Percentiles rank a stretch among this genome's conserved stretches.
Evolutionary conservation across 2,329 filamentous ascomycete genomes (phyloP).

Genomic region (Talaromyces sp.): DNA sequence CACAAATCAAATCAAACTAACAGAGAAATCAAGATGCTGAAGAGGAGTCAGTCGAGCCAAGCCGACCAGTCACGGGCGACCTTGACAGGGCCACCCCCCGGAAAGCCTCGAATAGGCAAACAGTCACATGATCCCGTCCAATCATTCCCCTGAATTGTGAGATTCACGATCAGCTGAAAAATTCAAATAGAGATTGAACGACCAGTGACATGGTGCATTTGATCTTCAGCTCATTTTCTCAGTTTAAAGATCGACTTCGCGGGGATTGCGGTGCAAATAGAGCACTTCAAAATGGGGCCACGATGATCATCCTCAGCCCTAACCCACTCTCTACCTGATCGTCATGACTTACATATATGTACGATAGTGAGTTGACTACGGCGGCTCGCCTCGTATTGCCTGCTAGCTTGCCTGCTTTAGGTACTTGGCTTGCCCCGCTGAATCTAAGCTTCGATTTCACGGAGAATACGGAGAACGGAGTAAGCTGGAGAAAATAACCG

Average conservation of each 20-base stretch:
- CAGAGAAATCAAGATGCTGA: not conserved
- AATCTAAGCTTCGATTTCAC: not conserved
- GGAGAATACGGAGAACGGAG: not conserved
- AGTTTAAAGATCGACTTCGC: not conserved
- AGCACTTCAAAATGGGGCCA: not conserved
- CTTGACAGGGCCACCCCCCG: not conserved
- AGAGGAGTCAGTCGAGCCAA: not conserved
- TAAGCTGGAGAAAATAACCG: conserved; percentile 1
- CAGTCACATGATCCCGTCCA: not conserved
- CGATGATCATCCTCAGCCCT: not conserved
- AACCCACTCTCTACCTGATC: not conserved
- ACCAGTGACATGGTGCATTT: not conserved
- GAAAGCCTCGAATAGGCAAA: not conserved
- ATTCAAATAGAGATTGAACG: not conserved
- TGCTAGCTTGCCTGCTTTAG: not conserved
- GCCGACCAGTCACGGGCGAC: not conserved
- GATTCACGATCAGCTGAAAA: not conserved
- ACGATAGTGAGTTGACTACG: not conserved
- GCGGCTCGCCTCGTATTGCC: conserved; percentile 1
- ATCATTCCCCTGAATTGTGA: not conserved
- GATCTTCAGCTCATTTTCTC: not conserved
- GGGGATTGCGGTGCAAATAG: not conserved
- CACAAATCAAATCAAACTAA: not conserved
- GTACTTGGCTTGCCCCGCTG: not conserved
- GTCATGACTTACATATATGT: not conserved